Evolutionary conservation across 176 grass and related monocot species (phyloP), one percentile per base, ranked within the genome.

Genomic region (Paspalum notatum): DNA sequence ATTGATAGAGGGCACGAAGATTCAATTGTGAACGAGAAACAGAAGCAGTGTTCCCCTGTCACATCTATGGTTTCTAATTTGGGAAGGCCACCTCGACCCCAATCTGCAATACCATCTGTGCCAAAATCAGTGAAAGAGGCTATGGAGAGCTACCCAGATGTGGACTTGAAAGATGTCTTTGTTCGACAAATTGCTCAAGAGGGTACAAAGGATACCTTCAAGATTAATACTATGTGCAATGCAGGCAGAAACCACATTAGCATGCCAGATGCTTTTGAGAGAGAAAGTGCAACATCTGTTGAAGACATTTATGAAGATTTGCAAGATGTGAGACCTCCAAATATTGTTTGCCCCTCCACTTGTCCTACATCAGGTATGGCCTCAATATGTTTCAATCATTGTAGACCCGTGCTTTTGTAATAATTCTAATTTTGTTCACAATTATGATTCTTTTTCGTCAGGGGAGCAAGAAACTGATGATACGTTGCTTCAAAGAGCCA

Each of bases 231-330:
- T 47, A 25, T 71, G 24, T 77, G 79, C 52, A 68, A 69, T 61
- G 43, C 59, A 59, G 72, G 32, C 79, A 51, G 45, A 53, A 72
- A 74, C 47, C 63, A 89, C 75, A 58, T 58, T 32, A 80, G 20
- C 9, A 21, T 62, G 27, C 5, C 27, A 45, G 76, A 89, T 41
- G 87, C 51, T 47, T 85, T 75, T 81, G 87, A 53, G 49, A 85
- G 63, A 51, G 91, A 88, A 59, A 94, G 87, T 25, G 55, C 77
- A 46, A 86, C 85, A 15, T 89, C 85, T 27, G 68, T 89, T 66
- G 92, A 94, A 82, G 95, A 98, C 90, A 90, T 93, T 61, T 92
- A 94, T 24, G 90, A 91, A 68, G 92, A 93, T 87, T 78, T 87
- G 27, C 85, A 85, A 74, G 80, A 82, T 71, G 46, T 76, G 63